Base-by-base conservation (phyloP, 179 eudicot species). In the Beta corolliflora region DNA sequence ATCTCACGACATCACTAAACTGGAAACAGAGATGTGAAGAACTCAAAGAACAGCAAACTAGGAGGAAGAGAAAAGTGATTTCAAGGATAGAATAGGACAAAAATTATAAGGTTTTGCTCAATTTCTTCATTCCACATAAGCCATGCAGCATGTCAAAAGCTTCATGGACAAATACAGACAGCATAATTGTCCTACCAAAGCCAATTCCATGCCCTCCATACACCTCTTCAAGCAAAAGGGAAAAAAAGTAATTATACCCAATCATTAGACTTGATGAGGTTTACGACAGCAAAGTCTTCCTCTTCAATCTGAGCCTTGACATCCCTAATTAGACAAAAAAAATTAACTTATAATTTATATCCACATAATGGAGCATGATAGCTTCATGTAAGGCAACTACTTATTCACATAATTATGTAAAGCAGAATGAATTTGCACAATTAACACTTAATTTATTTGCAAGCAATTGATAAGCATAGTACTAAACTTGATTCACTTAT, bases 261-360 rank as follows among this genome's bases (percentile, higher is more conserved):
- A 80, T 94, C 98, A 63, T 88, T 86, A 83, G 92, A 60, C 67
- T 84, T 90, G 86, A 93, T 89, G 73, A 87, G 88, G 77, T 83
- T 83, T 89, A 91, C 84, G 29, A 85, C 82, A 77, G 93, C 89
- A 73, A 59, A 73, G 86, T 91, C 98, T 88, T 92, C 98, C 63
- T 88, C 92, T 83, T 90, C 95, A 72, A 88, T 81, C 78, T 91
- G 98, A 82, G 89, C 93, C 86, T 78, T 85, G 58, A 75, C 84
- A 84, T 92, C 98, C 78, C 97, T 92, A 88, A 74, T 80, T 68
- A n/a, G 25, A 18, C 55, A 52, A 21, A 71, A 76, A 55, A 48
- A 52, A 21, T 25, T 63, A 76, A 15, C 59, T 68, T 68, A 52
- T 53, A 53, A 73, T 14, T 53, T 55, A 11, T 54, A 29, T 48